phyloP scores from a whole-genome alignment of 2,329 filamentous ascomycete species.

The Teratosphaeriaceae sp. region DNA sequence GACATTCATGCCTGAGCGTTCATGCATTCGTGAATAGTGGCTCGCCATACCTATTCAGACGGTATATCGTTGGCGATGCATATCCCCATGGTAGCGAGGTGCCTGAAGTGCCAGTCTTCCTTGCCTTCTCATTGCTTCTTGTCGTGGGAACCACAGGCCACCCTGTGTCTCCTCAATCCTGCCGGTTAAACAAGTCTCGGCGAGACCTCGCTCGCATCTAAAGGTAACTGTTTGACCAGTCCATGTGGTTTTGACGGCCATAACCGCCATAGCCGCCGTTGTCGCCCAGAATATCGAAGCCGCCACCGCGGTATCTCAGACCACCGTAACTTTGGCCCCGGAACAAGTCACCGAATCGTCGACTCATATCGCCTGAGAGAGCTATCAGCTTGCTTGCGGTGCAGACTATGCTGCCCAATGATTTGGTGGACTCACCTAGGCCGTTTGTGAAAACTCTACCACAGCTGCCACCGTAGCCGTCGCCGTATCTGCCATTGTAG shows the following conservation, averaged over 20 bases:
- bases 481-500: not conserved
- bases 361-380: not conserved
- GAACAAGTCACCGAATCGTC: not conserved
- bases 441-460: not conserved
- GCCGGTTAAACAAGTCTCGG: too few relatives aligned
- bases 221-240: conserved; percentile 1
- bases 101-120: too few relatives aligned
- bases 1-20: too few relatives aligned
- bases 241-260: not conserved
- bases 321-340: not conserved
- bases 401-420: not conserved
- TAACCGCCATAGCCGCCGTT: not conserved
- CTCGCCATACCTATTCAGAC: too few relatives aligned
- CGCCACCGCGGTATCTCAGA: too few relatives aligned
- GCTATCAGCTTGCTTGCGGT: not conserved
- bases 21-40: too few relatives aligned
- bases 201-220: too few relatives aligned
- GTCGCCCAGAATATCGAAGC: too few relatives aligned
- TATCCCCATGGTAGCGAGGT: too few relatives aligned
- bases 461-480: not conserved
- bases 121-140: too few relatives aligned
- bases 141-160: not conserved
- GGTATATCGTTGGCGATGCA: too few relatives aligned
- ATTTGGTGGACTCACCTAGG: not conserved
- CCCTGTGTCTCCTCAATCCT: too few relatives aligned